Evolutionary conservation across 2,329 filamentous ascomycete genomes (phyloP), one percentile per base, ranked within the genome.

Genomic region (Cercospora nicotianae): DNA sequence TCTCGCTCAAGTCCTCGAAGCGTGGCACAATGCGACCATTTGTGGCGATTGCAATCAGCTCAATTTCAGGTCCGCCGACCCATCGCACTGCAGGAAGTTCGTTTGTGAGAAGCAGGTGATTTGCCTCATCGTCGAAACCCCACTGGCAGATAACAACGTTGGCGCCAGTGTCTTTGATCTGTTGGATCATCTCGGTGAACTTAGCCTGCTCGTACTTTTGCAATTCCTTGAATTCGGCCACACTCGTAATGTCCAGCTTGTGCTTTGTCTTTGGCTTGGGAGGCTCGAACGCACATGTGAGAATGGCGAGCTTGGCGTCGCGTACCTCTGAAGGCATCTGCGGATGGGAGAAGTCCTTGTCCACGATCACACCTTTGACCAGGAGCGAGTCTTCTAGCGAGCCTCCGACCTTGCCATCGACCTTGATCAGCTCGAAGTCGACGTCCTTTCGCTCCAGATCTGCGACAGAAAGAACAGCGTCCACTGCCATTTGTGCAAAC

Each of bases 191-290:
- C 84, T 98, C 94, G 67, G 92, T 87, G 79, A 99, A 99, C 83
- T 98, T 99, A 79, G 92, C 91, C 76, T 90, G 90, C 83, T 99
- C 95, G 83, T 99, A 99, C 75, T 87, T 92, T 79, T 99, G 95
- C 72, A 99, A 84, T 83, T 96, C 95, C 86, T 96, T 97, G 86
- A 97, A 99, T 83, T 99, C 95, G 75, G 98, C 94, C 7, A 99
- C 94, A 51, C 90, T 92, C 66, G 93, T 95, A 78, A 99, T 99
- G 78, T 99, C 95, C 70, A 99, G 88, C 86, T 97, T 96, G 83
- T 99, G 95, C 88, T 99, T 99, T 59, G 95, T 99, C 88, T 99
- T 99, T 74, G 95, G 95, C 87, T 99, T 99, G 61, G 95, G 95
- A 33, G 95, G 95, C 84, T 99, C 95, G 79, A 99, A 99, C 3